Evolutionary conservation across 768 basidiomycete species (phyloP).

Genomic region (Collybiopsis luxurians): DNA sequence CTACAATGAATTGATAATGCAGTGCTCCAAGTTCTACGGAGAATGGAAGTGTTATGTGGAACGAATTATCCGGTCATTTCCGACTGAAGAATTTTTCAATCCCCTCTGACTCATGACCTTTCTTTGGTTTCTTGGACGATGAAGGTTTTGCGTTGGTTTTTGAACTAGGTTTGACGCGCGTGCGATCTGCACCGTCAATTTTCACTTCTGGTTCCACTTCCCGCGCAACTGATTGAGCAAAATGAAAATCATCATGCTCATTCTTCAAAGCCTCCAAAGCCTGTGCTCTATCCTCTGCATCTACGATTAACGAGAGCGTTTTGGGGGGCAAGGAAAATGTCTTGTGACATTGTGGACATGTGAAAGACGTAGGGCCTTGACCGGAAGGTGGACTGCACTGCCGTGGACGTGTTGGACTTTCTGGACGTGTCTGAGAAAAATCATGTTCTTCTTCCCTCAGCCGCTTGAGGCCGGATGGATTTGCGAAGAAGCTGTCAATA

Average conservation of each 20-base stretch:
- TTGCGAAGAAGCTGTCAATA: slow-evolving; percentile 84
- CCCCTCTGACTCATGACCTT: slow-evolving; percentile 26
- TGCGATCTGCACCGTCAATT: slow-evolving; percentile 11
- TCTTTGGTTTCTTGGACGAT: slow-evolving; percentile 24
- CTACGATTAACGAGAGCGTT: slow-evolving; percentile 15
- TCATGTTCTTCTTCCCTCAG: slow-evolving; percentile 27
- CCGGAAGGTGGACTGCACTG: background rate
- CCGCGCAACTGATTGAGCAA: slow-evolving; percentile 73
- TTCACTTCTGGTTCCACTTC: slow-evolving; percentile 23
- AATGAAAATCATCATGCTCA: slow-evolving; percentile 91
- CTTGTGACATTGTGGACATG: slow-evolving; percentile 59
- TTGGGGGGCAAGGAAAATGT: slow-evolving; percentile 33
- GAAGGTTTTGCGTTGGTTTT: slow-evolving; percentile 15
- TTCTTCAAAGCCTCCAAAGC: slow-evolving; percentile 41
- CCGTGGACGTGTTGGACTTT: background rate
- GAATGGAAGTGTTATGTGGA: no score
- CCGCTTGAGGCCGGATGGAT: slow-evolving; percentile 32
- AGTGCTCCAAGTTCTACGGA: no score
- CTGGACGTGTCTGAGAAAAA: background rate
- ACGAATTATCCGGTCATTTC: no score
- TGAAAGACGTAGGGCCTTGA: slow-evolving; percentile 33
- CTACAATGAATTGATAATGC: no score
- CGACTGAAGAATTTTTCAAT: slow-evolving; percentile 39
- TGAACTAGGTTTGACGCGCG: slow-evolving; percentile 16
- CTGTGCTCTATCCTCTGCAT: slow-evolving; percentile 29